Evolutionary conservation across 176 grass and related monocot species (phyloP), one percentile per base, ranked within the genome.

Genomic region (Cymbopogon citratus): DNA sequence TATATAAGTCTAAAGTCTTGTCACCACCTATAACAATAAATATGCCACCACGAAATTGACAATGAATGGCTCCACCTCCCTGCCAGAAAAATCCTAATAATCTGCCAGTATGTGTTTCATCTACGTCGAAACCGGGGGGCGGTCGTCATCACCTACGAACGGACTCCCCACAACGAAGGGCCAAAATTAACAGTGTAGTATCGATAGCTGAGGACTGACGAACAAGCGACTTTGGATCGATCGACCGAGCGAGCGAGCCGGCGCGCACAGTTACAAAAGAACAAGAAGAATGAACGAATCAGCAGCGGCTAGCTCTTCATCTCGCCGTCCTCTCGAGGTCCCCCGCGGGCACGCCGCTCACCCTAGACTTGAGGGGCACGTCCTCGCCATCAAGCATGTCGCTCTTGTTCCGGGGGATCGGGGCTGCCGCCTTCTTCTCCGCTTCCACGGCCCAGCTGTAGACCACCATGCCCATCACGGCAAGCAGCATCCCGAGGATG

Each of bases 391-490:
- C 90, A 23, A 85, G 90, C 79, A 70, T 74, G 52, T 90, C 89
- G 33, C 73, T 88, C 68, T 85, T 92, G 49, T 79, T 80, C 44
- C 85, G 71, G 0, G 85, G 80, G 56, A 77, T 77, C 1, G 85
- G 0, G 1, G 85, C 34, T 2, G 43, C 19, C 2, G 25, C 81
- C 86, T 97, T 89, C 73, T 94, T 97, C 54, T 94, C 88, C 0
- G 84, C 1, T 86, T 97, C 92, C 26, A 92, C 56, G 13, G 90
- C 95, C 95, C 92, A 97, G 80, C 95, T 92, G 23, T 94, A 97
- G 35, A 97, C 85, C 62, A 97, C 80, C 94, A 97, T 97, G 85
- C 94, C 92, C 84, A 97, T 43, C 15, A 94, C 81, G 26, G 94
- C 92, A 1, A 97, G 90, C 69, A 97, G 51, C 94, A 94, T 97